These are phyloP conservation scores for Silybum marianum DNA, from an alignment of 129 eudicot species.

Conservation along the genomic window DNA sequence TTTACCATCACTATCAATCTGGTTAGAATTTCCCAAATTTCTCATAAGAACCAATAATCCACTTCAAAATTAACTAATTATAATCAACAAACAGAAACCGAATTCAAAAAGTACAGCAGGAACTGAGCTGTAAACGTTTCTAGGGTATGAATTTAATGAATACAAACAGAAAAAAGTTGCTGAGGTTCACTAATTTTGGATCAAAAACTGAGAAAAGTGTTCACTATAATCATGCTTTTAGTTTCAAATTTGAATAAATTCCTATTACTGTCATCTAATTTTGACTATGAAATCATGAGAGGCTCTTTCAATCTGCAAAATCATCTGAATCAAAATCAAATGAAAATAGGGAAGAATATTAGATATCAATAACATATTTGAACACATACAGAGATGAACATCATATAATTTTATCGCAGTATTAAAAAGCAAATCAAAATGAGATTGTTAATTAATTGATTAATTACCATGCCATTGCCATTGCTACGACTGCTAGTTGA, in stretches of 20 bases:
- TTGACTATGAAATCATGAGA: conserved; percentile 16
- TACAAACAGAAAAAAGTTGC: conserved; percentile 28
- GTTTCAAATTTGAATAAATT: conserved; percentile 10
- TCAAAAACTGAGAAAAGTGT: not conserved
- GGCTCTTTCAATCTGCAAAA: conserved; percentile 1
- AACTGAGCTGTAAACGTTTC: conserved; percentile 20
- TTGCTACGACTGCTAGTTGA: conserved; percentile 61
- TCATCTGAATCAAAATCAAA: conserved; percentile 5
- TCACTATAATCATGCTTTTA: conserved; percentile 6
- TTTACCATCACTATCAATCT: conserved; percentile 73
- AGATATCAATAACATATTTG: not conserved
- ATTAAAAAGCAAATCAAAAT: not conserved
- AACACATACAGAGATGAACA: not conserved
- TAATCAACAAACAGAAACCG: conserved; percentile 2
- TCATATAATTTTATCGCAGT: not conserved
- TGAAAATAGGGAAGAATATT: not conserved
- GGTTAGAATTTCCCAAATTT: conserved; percentile 15
- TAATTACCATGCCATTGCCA: conserved; percentile 59
- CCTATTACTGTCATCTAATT: not conserved
- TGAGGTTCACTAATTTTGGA: conserved; percentile 8
- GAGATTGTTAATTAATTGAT: conserved; percentile 8
- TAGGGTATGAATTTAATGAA: conserved; percentile 23
- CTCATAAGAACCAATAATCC: not conserved
- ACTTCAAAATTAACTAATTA: not conserved
- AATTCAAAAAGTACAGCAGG: conserved; percentile 19